Base-by-base conservation (phyloP, 2,329 filamentous ascomycete genomes). In the Penicillium brevicompactum region DNA sequence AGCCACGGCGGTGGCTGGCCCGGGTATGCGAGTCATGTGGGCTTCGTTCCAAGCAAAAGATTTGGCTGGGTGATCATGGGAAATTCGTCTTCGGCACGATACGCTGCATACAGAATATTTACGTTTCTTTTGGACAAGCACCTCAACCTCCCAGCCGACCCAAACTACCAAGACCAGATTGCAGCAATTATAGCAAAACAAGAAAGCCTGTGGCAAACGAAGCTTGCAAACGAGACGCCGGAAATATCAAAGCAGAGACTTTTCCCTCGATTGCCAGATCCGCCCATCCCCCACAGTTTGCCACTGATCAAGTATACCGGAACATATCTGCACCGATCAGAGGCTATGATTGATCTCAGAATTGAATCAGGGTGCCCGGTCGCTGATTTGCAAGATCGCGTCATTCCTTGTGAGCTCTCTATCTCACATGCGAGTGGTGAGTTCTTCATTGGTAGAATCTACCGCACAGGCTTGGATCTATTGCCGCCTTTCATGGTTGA, bases 1-100 rank as follows among this genome's bases (percentile, higher is more conserved):
- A 58, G 57, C 47, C 64, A 67, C 30, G 49, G 55, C 5, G 65
- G 62, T 9, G 59, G 64, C 22, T 67, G 64, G 62, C 50, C 53
- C 3, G 65, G 64, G 0, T 64, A 62, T 34, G 55, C 51, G 1
- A 59, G 51, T 2, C 55, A 57, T 46, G 60, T 67, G 5, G 63
- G 60, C 1, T 66, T 66, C n/a, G 14, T 68, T 5, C 63, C 65
- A 0, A 56, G 57, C 2, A 60, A 51, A n/a, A 40, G 60, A 2
- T 67, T 63, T 18, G 65, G 63, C 2, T 62, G 66, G 24, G 63
- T 51, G 1, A 49, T 67, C 14, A 66, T 68, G 64, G 60, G 57
- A 7, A 67, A 67, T 24, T 49, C 46, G 2, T 49, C 8, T n/a
- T 32, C 48, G 5, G 56, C 53, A 5, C 31, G 56, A 5, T 27